These are phyloP conservation scores for Hemisphaericaspora lyxosophila DNA, from an alignment of 1,139 yeast species.

Conservation along the genomic window DNA sequence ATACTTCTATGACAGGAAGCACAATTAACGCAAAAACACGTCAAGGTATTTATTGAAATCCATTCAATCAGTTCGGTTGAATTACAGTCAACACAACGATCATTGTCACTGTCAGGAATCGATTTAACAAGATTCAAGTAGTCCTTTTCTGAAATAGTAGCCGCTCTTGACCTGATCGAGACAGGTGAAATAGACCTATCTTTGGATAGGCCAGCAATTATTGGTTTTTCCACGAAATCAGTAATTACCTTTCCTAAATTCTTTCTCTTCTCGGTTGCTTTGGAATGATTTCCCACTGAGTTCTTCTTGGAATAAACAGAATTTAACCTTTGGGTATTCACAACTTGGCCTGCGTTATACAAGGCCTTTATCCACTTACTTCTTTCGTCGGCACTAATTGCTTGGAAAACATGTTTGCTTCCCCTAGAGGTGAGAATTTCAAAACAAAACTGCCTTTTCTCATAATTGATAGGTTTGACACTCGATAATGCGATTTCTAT, in stretches of 20 bases:
- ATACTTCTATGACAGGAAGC: conserved; percentile 59
- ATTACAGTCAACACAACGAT: conserved; percentile 79
- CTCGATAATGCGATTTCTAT: conserved; percentile 72
- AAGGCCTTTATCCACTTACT: conserved; percentile 66
- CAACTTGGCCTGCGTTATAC: conserved; percentile 49
- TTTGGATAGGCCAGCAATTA: conserved; percentile 18
- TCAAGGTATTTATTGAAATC: conserved; percentile 77
- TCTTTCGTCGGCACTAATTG: conserved; percentile 68
- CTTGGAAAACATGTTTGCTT: conserved; percentile 73
- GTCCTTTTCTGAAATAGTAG: conserved; percentile 24
- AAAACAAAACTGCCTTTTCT: conserved; percentile 60
- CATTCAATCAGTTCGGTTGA: conserved; percentile 69
- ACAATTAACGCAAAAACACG: conserved; percentile 79
- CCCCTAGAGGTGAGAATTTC: conserved; percentile 74
- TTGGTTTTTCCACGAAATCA: conserved; percentile 17
- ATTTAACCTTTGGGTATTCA: conserved; percentile 29
- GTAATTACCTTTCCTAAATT: conserved; percentile 14
- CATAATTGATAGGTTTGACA: conserved; percentile 53
- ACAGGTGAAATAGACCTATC: conserved; percentile 34
- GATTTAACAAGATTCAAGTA: conserved; percentile 46
- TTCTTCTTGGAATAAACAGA: not conserved
- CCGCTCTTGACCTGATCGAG: conserved; percentile 29
- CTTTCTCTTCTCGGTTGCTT: conserved; percentile 12
- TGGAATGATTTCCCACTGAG: conserved; percentile 3
- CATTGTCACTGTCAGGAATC: conserved; percentile 55